Base-by-base conservation (phyloP, 768 basidiomycete genomes). In the Rhizopogon vulgaris region DNA sequence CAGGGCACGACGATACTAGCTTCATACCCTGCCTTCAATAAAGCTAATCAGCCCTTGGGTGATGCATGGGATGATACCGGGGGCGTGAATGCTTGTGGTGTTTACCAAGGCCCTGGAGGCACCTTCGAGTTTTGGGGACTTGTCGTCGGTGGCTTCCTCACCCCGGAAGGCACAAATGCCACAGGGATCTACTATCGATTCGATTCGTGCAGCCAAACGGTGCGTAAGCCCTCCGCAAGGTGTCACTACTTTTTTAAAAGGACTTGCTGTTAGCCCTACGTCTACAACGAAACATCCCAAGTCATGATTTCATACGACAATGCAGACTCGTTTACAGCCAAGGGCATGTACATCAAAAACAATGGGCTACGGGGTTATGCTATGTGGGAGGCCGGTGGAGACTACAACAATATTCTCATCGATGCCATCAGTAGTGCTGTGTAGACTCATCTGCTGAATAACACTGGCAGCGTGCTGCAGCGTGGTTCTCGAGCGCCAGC, bases 191-290 rank as follows among this genome's bases (percentile, higher is more conserved):
- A 64, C 10, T 79, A 80, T 61, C 58, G 70, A 10, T 87, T 72
- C 56, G 86, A 89, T 53, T 60, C 73, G 5, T 90, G 88, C 71
- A 85, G 80, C 55, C 78, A 87, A 68, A 91, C 89, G 52, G 88
- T 90, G 55, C 38, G 82, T 71, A 2, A 3, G 8, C 36, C 4
- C 9, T 11, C 43, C 5, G 27, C 52, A 27, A 1, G 36, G 11
- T 6, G 3, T 25, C 4, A 47, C 1, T 43, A 41, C 10, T 48
- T 34, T 58, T 32, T 64, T 12, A 0, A 24, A 47, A 40, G 12
- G 17, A 4, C 14, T 39, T n/a, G 18, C 15, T 28, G 14, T n/a
- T 60, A 90, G 88, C 83, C 87, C 0, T 87, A 76, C 55, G 76
- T 87, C 18, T 89, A 87, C 65, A 75, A 85, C 62, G 53, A 73